A percentile compares a stretch with the other conserved stretches of the same genome.
phyloP scores from a whole-genome alignment of 164 flowering plant genomes.

The Platanus orientalis region DNA sequence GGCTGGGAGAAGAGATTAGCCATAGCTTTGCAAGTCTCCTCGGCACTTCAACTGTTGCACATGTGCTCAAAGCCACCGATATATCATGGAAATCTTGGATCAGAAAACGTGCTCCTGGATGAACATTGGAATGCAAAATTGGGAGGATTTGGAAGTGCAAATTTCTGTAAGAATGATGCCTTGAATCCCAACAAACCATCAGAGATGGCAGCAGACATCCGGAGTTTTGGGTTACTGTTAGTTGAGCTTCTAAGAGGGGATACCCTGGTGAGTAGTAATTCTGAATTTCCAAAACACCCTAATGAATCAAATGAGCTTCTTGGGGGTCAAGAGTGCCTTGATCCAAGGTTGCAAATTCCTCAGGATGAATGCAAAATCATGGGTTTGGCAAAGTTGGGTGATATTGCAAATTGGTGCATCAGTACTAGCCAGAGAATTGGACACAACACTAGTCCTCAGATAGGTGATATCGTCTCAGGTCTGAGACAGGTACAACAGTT shows the following conservation, averaged over 20 bases:
- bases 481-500: constrained; percentile 15
- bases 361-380: constrained; percentile 17
- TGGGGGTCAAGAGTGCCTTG: constrained; percentile 13
- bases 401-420: constrained; percentile 28
- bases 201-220: constrained; percentile 9
- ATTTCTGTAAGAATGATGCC: constrained; percentile 3
- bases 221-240: constrained; percentile 13
- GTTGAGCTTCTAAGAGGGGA: constrained; percentile 18
- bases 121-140: constrained; percentile 16
- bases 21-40: constrained; percentile 10
- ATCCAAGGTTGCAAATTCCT: constrained; percentile 19
- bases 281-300: neutral
- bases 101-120: constrained; percentile 14
- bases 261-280: neutral
- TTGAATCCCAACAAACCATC: neutral
- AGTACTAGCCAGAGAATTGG: constrained; percentile 3
- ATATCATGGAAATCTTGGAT: constrained; percentile 13
- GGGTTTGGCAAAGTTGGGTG: constrained; percentile 24
- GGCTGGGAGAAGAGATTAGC: constrained; percentile 16
- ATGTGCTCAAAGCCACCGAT: constrained; percentile 15
- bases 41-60: constrained; percentile 15
- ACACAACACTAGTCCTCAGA: constrained; percentile 6
- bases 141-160: constrained; percentile 14
- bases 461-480: constrained; percentile 11
- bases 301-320: constrained; percentile 11